These are phyloP conservation scores for Lichtheimia corymbifera DNA, from an alignment of 371 early-diverging fungal species.

Conservation along the genomic window DNA sequence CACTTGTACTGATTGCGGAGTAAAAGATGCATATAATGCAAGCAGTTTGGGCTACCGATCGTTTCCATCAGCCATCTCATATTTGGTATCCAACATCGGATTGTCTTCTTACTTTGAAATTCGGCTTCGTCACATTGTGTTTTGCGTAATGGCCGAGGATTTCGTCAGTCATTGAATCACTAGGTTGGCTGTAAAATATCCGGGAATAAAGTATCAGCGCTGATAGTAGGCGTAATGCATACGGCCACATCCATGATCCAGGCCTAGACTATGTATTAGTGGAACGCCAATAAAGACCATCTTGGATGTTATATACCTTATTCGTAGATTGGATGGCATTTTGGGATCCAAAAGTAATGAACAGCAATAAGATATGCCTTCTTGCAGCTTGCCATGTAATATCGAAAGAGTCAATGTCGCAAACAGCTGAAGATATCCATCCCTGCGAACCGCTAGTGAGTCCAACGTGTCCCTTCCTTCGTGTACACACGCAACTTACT, in stretches of 20 bases:
- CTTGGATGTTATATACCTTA: not conserved
- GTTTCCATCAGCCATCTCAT: not conserved
- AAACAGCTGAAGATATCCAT: not conserved
- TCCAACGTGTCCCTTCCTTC: not conserved
- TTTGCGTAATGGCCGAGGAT: conserved; percentile 18
- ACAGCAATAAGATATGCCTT: not conserved
- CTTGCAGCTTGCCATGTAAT: conserved; percentile 8
- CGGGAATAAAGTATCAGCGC: conserved; percentile 23
- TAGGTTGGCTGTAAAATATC: conserved; percentile 13
- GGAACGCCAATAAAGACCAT: not conserved
- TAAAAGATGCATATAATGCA: conserved; percentile 23
- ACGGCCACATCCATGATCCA: not conserved
- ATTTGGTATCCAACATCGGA: not conserved
- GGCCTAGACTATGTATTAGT: not conserved
- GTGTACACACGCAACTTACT: not conserved
- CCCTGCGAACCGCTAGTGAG: not conserved
- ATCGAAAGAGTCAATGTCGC: conserved; percentile 7
- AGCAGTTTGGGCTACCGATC: conserved; percentile 18
- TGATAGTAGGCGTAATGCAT: conserved; percentile 18
- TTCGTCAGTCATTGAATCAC: conserved; percentile 7
- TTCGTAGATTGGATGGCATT: not conserved
- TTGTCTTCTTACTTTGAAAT: conserved; percentile 1
- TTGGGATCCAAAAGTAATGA: conserved; percentile 5
- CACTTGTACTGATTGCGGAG: conserved; percentile 15
- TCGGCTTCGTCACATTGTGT: conserved; percentile 8